Conservation (phyloP, 140 eudicot genomes). For the Oenanthe javanica region DNA sequence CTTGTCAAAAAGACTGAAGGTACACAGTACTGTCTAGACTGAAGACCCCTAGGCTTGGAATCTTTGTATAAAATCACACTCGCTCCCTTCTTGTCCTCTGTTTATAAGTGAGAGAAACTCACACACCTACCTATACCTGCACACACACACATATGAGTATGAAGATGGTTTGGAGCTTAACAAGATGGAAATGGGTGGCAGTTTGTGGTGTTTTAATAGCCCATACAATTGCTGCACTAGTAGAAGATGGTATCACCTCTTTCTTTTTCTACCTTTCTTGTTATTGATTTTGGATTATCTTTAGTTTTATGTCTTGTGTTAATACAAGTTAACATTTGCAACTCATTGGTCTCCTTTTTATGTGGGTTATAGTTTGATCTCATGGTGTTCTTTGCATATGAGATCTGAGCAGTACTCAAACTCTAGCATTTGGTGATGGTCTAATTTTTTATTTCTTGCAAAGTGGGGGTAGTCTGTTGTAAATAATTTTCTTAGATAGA, state of each 20-base stretch:
- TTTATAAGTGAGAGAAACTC: conserved; percentile 15
- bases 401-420: conserved; percentile 21
- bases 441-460: neutral
- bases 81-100: conserved; percentile 9
- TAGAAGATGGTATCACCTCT: conserved; percentile 48
- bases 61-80: conserved; percentile 39
- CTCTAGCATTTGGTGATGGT: neutral
- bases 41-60: conserved; percentile 21
- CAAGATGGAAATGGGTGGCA: conserved; percentile 24
- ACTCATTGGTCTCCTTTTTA: neutral
- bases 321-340: neutral
- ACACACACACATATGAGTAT: neutral
- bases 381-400: conserved; percentile 6
- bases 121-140: conserved; percentile 9
- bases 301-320: neutral
- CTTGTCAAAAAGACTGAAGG: conserved; percentile 7
- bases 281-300: neutral
- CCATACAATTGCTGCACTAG: conserved; percentile 28
- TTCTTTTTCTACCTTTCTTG: neutral
- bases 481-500: neutral
- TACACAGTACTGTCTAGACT: conserved; percentile 6
- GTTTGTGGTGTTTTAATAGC: conserved; percentile 28
- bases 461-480: too few species aligned
- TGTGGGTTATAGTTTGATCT: neutral
- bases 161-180: conserved; percentile 36